Evolutionary conservation across 768 basidiomycete species (phyloP), one percentile per base, ranked within the genome.

Genomic region (Boletus fagicola): DNA sequence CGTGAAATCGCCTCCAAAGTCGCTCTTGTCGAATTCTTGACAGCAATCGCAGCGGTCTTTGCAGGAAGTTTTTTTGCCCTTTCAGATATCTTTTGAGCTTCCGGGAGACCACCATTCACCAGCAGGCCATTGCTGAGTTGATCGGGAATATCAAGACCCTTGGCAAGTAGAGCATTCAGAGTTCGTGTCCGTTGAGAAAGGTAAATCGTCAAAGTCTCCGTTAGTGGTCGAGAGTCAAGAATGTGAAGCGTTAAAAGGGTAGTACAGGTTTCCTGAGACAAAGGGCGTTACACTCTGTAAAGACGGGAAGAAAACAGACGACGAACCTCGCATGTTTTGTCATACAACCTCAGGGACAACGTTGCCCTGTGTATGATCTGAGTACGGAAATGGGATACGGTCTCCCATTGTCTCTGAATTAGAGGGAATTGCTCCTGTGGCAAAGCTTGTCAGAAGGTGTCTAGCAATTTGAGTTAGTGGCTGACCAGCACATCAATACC

Each of bases 301-400:
- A 48, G 20, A 30, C 9, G 10, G 18, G 2, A 3, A 33, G 16
- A 39, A 53, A 54, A 20, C 15, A 22, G 20, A 72, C 76, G 24
- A 72, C 77, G 51, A 69, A 87, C 87, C 67, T 83, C 79, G 13
- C 78, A 68, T 8, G 86, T 74, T n/a, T 78, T 70, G 9, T 75
- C 73, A 38, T 75, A 70, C 61, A 88, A 83, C 47, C 92, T 83
- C 18, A 97, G 76, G n/a, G 85, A 88, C 46, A 90, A 70, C 0
- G 87, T 92, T n/a, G 94, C 90, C 65, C 86, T 87, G 63, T 94
- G 90, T 22, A 90, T 83, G 60, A 98, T 95, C 66, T 96, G 94
- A 1, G 87, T 77, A 44, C 93, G 86, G 68, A 96, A 93, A 62
- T 90, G 91, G 5, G 86, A 83, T 9, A 98, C 84, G 1, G 84